A percentile compares a stretch with the other conserved stretches of the same genome.
phyloP scores from a whole-genome alignment of 495 filamentous ascomycete species.

The Aspergillus nidulans region DNA sequence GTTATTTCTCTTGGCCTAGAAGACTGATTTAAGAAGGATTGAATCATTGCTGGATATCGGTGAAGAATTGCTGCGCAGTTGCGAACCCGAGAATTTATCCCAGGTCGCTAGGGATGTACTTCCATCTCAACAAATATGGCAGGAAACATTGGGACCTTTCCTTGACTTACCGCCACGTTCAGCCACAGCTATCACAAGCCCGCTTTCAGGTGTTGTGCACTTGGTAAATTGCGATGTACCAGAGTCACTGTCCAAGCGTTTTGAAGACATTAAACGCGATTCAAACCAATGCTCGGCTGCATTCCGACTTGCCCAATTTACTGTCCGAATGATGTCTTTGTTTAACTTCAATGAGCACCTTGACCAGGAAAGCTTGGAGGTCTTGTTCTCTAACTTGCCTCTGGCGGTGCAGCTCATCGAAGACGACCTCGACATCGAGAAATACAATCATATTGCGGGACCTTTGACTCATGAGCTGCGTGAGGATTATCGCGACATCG shows the following conservation, averaged over 20 bases:
- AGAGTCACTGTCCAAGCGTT: slow-evolving; percentile 20
- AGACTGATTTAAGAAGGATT: slow-evolving; percentile 35
- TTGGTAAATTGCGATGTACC: slow-evolving; percentile 46
- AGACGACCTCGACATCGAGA: slow-evolving; percentile 57
- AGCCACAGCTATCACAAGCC: slow-evolving; percentile 67
- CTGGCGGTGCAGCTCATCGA: slow-evolving; percentile 55
- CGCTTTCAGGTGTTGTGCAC: slow-evolving; percentile 65
- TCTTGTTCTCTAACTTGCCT: slow-evolving; percentile 46
- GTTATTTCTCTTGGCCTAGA: neutral
- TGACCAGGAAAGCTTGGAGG: slow-evolving; percentile 28
- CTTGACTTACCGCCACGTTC: slow-evolving; percentile 52
- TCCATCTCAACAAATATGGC: slow-evolving; percentile 47
- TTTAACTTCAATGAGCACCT: slow-evolving; percentile 27
- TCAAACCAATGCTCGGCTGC: slow-evolving; percentile 62
- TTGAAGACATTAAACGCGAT: slow-evolving; percentile 51
- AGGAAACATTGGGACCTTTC: slow-evolving; percentile 52
- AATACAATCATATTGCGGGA: slow-evolving; percentile 53
- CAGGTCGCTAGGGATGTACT: slow-evolving; percentile 40
- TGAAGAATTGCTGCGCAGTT: slow-evolving; percentile 43
- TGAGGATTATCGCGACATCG: slow-evolving; percentile 56
- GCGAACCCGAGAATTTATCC: slow-evolving; percentile 24
- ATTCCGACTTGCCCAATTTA: slow-evolving; percentile 69
- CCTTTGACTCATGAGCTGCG: slow-evolving; percentile 45
- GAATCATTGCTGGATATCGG: slow-evolving; percentile 53
- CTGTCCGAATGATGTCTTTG: slow-evolving; percentile 48